Base-by-base conservation (phyloP, 305 asterid genomes). In the Rubia occidens region DNA sequence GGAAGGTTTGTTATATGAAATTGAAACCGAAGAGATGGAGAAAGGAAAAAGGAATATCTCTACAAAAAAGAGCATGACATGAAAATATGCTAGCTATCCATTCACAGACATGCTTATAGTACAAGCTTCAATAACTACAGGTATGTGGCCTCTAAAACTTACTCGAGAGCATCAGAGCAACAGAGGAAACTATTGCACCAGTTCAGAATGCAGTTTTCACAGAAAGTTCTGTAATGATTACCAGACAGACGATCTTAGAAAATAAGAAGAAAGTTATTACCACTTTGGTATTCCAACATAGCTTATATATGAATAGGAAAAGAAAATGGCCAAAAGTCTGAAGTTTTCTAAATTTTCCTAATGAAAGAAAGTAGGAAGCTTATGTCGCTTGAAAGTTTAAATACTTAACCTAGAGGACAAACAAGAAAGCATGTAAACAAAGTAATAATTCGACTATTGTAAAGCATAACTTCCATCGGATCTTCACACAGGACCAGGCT, bases 391-490 rank as follows among this genome's bases (percentile, higher is more conserved):
- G 32, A 8, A 8, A 45, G 53, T 45, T 45, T 45, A 14, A 18
- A 13, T 4, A 20, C 67, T 1, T 17, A 3, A 15, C 21, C 66
- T 24, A 54, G 47, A 44, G 20, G 43, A 26, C 42, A 72, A 40
- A 66, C 45, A 6, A 64, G 56, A 49, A 55, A 65, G 66, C 56
- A 72, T 64, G 55, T 1, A 55, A 44, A 62, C 47, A 60, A 29
- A 49, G 71, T 5, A 42, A 68, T 51, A 43, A 44, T 56, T 45
- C 20, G 21, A 37, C 55, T 6, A 68, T 6, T 40, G 62, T 14
- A 3, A 40, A 18, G 7, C 14, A 56, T 10, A 39, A 39, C 11
- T 15, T 11, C 37, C 56, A 73, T 35, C 59, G 11, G 3, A 21
- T 47, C 20, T 64, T 49, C 55, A 35, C 6, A 51, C 6, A 66